A percentile compares a stretch with the other conserved stretches of the same genome.
Evolutionary conservation across 805 yeast species (phyloP).

Genomic region (Kodamaea sagamina): DNA sequence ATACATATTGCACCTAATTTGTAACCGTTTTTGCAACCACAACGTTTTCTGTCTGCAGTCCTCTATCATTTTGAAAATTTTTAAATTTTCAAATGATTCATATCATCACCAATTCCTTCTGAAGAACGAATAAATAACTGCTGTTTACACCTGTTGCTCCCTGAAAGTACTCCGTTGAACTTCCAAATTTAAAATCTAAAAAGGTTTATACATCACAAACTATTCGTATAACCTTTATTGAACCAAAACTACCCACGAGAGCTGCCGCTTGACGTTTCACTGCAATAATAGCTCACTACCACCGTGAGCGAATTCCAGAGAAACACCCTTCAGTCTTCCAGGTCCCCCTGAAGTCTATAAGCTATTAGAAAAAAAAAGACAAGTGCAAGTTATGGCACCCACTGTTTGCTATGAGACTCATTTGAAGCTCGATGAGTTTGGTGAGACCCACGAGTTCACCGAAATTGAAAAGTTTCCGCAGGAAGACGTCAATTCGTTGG

Average conservation of each 20-base stretch:
- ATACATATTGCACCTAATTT: too few relatives aligned
- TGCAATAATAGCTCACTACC: constrained; percentile 31
- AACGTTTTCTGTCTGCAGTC: background rate
- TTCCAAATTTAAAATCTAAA: constrained; percentile 1
- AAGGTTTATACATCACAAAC: constrained; percentile 10
- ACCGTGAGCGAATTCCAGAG: constrained; percentile 27
- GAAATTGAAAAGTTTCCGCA: background rate
- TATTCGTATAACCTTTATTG: constrained; percentile 1
- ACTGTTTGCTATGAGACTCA: constrained; percentile 7
- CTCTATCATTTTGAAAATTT: background rate
- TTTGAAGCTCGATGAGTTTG: constrained; percentile 9
- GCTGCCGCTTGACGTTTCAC: constrained; percentile 46
- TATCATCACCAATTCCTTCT: too few relatives aligned
- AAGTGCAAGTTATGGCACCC: background rate
- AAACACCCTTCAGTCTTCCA: constrained; percentile 13
- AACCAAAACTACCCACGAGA: constrained; percentile 29
- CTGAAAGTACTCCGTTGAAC: background rate
- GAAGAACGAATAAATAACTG: background rate
- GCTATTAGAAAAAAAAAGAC: background rate
- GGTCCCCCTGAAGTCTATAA: constrained; percentile 10
- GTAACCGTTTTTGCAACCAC: background rate
- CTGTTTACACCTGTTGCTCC: background rate
- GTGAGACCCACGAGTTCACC: background rate
- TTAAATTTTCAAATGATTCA: background rate
- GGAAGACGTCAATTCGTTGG: background rate